Evolutionary conservation across 2,329 filamentous ascomycete species (phyloP).

Genomic region (Ceratocystis cubensis): DNA sequence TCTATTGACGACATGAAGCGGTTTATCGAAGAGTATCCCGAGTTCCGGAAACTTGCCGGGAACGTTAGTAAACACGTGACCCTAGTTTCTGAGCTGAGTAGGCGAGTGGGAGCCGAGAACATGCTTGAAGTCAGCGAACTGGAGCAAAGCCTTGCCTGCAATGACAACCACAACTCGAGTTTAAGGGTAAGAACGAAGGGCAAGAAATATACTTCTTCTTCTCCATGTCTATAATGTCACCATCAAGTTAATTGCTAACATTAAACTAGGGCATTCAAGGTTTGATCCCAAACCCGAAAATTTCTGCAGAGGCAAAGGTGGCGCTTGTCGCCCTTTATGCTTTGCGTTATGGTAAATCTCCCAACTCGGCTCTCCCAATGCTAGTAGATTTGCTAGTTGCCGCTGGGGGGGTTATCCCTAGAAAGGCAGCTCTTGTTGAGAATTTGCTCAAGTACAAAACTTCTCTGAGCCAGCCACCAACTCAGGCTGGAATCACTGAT

Average conservation of each 20-base stretch:
- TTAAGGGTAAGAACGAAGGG: conserved; percentile 52
- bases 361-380: conserved; percentile 69
- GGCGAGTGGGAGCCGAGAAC: conserved; percentile 72
- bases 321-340: conserved; percentile 89
- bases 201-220: background rate
- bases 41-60: conserved; percentile 90
- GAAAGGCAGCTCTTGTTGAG: conserved; percentile 65
- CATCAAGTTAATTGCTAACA: background rate
- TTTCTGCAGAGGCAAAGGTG: conserved; percentile 73
- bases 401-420: conserved; percentile 64
- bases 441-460: conserved; percentile 77
- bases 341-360: conserved; percentile 77
- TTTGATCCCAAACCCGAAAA: conserved; percentile 66
- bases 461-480: conserved; percentile 66
- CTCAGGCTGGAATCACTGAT: conserved; percentile 71
- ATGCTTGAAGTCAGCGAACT: conserved; percentile 93
- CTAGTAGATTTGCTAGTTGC: conserved; percentile 76
- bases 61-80: conserved; percentile 99
- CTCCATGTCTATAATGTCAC: background rate
- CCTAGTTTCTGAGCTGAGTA: conserved; percentile 81
- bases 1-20: conserved; percentile 98
- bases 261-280: conserved; percentile 59
- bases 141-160: conserved; percentile 92
- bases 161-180: conserved; percentile 84
- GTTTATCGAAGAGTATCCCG: conserved; percentile 96